These are phyloP conservation scores for Phyllosticta citriasiana DNA, from an alignment of 2,329 filamentous ascomycete species.

Conservation along the genomic window DNA sequence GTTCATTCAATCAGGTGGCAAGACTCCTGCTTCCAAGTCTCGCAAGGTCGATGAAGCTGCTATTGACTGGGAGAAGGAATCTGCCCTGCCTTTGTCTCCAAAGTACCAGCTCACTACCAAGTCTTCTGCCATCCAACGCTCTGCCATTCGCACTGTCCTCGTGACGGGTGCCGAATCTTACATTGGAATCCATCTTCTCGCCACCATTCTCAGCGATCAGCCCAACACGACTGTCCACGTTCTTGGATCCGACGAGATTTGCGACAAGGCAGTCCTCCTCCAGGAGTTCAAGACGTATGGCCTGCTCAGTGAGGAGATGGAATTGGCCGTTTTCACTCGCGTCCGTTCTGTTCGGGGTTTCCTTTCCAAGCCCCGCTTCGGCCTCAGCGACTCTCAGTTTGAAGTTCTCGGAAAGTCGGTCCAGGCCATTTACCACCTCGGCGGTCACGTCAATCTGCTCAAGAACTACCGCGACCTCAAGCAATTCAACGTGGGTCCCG, in stretches of 20 bases:
- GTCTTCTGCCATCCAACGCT: not conserved
- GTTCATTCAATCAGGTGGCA: not conserved
- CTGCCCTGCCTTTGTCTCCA: not conserved
- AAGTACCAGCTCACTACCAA: not conserved
- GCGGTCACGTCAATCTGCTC: not conserved
- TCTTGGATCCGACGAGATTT: not conserved
- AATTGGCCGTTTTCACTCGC: not conserved
- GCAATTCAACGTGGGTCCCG: not conserved
- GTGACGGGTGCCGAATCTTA: constrained; percentile 2
- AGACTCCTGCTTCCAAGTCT: not conserved
- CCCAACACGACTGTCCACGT: not conserved
- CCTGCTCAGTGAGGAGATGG: not conserved
- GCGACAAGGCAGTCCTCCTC: not conserved
- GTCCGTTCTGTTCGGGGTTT: not conserved
- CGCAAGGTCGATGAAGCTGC: not conserved
- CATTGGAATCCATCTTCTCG: not conserved
- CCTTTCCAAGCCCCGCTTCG: not conserved
- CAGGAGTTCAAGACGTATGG: not conserved
- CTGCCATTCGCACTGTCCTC: not conserved
- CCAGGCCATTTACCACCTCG: constrained; percentile 5
- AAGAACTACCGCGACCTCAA: not conserved
- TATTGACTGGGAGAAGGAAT: constrained; percentile 1
- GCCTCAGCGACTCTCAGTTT: not conserved
- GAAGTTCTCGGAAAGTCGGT: not conserved
- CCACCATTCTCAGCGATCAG: not conserved